A percentile compares a stretch with the other conserved stretches of the same genome.
Evolutionary conservation across 2,329 filamentous ascomycete genomes (phyloP).

Genomic region (Immersiporthe knoxdaviesiana): DNA sequence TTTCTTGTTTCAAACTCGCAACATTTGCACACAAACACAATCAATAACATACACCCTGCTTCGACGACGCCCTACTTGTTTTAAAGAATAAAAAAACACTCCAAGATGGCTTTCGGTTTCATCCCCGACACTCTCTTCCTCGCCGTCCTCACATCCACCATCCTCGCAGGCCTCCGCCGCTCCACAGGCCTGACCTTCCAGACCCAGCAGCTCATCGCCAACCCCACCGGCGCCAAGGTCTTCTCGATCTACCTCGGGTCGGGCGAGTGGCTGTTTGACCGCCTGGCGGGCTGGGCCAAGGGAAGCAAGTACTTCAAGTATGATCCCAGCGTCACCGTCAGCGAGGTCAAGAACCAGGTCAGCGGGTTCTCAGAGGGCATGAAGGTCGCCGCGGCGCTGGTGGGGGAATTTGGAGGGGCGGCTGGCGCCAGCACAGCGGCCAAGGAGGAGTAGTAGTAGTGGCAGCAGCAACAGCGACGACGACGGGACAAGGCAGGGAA

Average conservation of each 20-base stretch:
- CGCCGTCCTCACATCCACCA: slow-evolving; percentile 28
- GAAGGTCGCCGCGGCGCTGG: slow-evolving; percentile 25
- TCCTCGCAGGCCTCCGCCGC: slow-evolving; percentile 28
- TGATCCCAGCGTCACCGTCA: slow-evolving; percentile 28
- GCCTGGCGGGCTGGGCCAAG: slow-evolving; percentile 23
- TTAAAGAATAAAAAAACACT: not conserved
- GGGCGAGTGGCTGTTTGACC: slow-evolving; percentile 27
- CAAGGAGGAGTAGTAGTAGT: not conserved
- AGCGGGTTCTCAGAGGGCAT: slow-evolving; percentile 28
- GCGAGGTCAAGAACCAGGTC: slow-evolving; percentile 27
- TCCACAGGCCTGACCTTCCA: slow-evolving; percentile 29
- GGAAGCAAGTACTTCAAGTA: slow-evolving; percentile 28
- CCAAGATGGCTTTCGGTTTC: slow-evolving; percentile 25
- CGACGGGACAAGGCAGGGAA: not conserved
- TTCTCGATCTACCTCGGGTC: slow-evolving; percentile 24
- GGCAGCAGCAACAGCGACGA: too few relatives aligned
- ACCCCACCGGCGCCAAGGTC: slow-evolving; percentile 18
- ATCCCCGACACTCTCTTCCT: slow-evolving; percentile 29
- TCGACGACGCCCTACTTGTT: not conserved
- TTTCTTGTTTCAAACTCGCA: not conserved
- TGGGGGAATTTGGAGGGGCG: slow-evolving; percentile 17
- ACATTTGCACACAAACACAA: not conserved
- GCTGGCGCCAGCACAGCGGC: not conserved
- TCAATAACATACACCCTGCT: not conserved
- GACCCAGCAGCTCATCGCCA: slow-evolving; percentile 24